Evolutionary conservation across 805 yeast genomes (phyloP).

Genomic region (Sungouiella thailandica): DNA sequence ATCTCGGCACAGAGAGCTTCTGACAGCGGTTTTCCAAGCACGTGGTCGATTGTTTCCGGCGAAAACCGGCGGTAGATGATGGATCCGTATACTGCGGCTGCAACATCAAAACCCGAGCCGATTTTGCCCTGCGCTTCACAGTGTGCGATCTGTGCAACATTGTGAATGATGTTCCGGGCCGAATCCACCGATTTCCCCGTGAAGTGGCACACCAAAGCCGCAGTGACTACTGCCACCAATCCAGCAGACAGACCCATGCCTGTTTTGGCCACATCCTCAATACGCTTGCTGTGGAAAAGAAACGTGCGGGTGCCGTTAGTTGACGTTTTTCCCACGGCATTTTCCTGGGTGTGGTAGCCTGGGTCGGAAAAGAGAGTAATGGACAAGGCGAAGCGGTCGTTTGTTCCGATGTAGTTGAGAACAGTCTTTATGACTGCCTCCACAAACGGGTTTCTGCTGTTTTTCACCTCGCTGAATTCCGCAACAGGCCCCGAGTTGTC

Average conservation of each 20-base stretch:
- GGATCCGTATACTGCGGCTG: constrained; percentile 91
- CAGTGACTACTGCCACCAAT: constrained; percentile 70
- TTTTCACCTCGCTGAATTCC: too few relatives aligned
- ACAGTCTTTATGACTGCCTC: constrained; percentile 57
- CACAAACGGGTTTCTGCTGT: constrained; percentile 65
- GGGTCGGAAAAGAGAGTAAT: constrained; percentile 78
- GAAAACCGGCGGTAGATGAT: constrained; percentile 74
- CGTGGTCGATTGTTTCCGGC: constrained; percentile 44
- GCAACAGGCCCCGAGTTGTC: constrained; percentile 7
- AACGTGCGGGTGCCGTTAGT: constrained; percentile 42
- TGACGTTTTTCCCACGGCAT: constrained; percentile 32
- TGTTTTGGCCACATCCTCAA: constrained; percentile 79
- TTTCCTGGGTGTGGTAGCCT: constrained; percentile 78
- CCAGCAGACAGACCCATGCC: constrained; percentile 98
- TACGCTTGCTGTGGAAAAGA: constrained; percentile 53
- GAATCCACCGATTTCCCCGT: constrained; percentile 8
- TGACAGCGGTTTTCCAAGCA: constrained; percentile 24
- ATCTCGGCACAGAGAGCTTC: constrained; percentile 18
- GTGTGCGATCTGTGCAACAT: constrained; percentile 83
- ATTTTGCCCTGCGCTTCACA: constrained; percentile 92
- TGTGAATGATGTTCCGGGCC: constrained; percentile 51
- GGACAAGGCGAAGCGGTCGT: constrained; percentile 25
- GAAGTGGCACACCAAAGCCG: constrained; percentile 53
- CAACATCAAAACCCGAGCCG: constrained; percentile 97
- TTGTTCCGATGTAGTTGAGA: constrained; percentile 41